Evolutionary conservation across 2,329 filamentous ascomycete genomes (phyloP).

Genomic region (Stachybotrys echinatus): DNA sequence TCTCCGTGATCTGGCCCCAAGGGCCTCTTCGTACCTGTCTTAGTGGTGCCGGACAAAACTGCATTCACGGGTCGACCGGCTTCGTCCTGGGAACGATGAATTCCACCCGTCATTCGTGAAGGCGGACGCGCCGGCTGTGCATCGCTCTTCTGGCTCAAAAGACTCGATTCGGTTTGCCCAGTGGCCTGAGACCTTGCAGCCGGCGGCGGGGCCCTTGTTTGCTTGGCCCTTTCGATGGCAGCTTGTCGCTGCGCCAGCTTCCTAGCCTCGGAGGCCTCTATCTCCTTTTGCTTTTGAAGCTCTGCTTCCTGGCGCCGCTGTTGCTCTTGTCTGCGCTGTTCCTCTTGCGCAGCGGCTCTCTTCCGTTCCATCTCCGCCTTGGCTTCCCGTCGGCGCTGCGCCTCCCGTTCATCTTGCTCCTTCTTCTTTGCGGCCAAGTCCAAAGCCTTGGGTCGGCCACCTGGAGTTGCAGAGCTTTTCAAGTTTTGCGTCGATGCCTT

Average conservation of each 20-base stretch:
- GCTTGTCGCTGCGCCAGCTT: constrained; percentile 61
- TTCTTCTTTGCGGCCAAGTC: constrained; percentile 76
- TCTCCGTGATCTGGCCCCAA: constrained; percentile 62
- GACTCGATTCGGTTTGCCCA: constrained; percentile 6
- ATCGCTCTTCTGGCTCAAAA: constrained; percentile 21
- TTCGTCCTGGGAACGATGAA: constrained; percentile 52
- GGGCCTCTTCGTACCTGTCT: constrained; percentile 66
- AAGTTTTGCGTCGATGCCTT: constrained; percentile 54
- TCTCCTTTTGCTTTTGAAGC: constrained; percentile 55
- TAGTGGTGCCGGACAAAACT: constrained; percentile 50
- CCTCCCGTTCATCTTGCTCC: constrained; percentile 77
- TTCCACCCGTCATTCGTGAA: constrained; percentile 54
- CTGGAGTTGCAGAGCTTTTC: constrained; percentile 44
- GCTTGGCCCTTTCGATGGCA: constrained; percentile 59
- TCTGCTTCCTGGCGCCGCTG: constrained; percentile 57
- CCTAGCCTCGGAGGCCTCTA: constrained; percentile 59
- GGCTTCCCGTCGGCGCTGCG: constrained; percentile 71
- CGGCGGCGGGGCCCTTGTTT: constrained; percentile 57
- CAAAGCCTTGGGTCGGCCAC: constrained; percentile 64
- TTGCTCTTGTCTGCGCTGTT: constrained; percentile 56
- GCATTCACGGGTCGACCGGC: constrained; percentile 55
- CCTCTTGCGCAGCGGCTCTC: constrained; percentile 60
- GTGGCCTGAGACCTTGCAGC: constrained; percentile 47
- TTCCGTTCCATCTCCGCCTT: constrained; percentile 80
- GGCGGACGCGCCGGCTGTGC: constrained; percentile 35